These are phyloP conservation scores for Mucor circinelloides DNA, from an alignment of 371 early-diverging fungal genomes.

Conservation along the genomic window DNA sequence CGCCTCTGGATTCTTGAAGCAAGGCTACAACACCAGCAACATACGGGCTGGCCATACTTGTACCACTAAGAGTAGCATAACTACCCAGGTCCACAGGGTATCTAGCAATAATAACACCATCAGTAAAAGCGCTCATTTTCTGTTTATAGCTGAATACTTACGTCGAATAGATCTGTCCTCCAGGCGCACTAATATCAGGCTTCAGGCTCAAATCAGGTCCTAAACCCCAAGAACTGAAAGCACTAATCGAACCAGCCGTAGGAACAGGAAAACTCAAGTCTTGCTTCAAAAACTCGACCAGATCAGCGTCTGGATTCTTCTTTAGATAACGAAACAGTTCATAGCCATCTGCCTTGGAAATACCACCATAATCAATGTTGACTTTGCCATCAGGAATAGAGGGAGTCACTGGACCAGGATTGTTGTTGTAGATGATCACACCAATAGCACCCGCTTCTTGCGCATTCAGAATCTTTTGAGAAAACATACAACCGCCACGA, in stretches of 20 bases:
- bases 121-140: neutral
- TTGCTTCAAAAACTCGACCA: slow-evolving; percentile 21
- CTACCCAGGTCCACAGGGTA: slow-evolving; percentile 35
- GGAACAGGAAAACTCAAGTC: slow-evolving; percentile 31
- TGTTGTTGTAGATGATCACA: slow-evolving; percentile 54
- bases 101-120: slow-evolving; percentile 8
- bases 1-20: slow-evolving; percentile 36
- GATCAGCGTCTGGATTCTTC: neutral
- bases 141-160: slow-evolving; percentile 23
- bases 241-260: slow-evolving; percentile 43
- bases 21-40: slow-evolving; percentile 73
- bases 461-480: slow-evolving; percentile 51
- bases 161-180: slow-evolving; percentile 76
- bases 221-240: slow-evolving; percentile 71
- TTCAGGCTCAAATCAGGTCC: slow-evolving; percentile 70
- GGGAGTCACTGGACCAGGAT: slow-evolving; percentile 37
- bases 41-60: slow-evolving; percentile 78
- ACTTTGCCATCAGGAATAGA: slow-evolving; percentile 17
- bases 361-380: slow-evolving; percentile 45
- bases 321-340: slow-evolving; percentile 19
- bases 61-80: slow-evolving; percentile 56
- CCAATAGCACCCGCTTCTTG: slow-evolving; percentile 66
- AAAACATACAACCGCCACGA: slow-evolving; percentile 62
- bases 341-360: slow-evolving; percentile 43
- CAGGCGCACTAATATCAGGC: slow-evolving; percentile 74